Percentiles rank a stretch among this genome's conserved stretches.
Evolutionary conservation across 2,329 filamentous ascomycete genomes (phyloP).

Genomic region (Fonsecaea erecta): DNA sequence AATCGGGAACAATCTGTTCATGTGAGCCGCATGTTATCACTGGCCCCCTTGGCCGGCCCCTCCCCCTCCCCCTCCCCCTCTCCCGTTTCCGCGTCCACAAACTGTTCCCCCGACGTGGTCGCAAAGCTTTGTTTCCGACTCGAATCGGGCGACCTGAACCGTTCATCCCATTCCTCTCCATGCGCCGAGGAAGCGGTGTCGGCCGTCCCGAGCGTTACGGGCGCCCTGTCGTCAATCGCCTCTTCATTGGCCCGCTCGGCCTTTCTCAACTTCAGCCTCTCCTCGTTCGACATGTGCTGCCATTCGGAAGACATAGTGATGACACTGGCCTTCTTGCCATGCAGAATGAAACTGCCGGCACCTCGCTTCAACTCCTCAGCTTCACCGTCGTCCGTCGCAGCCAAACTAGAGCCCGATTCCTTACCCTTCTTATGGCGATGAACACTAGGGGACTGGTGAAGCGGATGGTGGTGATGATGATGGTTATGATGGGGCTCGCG

Average conservation of each 20-base stretch:
- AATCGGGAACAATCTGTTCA: neutral
- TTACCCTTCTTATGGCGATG: conserved; percentile 77
- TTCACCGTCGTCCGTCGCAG: conserved; percentile 59
- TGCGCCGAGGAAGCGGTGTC: conserved; percentile 12
- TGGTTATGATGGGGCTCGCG: conserved; percentile 63
- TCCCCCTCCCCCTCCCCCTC: conserved; percentile 13
- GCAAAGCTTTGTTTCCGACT: conserved; percentile 29
- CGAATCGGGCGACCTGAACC: conserved; percentile 19
- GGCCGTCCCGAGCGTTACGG: conserved; percentile 14
- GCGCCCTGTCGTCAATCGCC: neutral
- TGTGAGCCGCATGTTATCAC: neutral
- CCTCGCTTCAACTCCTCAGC: conserved; percentile 75
- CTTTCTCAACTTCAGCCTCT: conserved; percentile 69
- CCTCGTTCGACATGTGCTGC: conserved; percentile 75
- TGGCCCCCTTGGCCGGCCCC: neutral
- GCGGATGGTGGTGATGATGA: conserved; percentile 55
- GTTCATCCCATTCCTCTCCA: conserved; percentile 17
- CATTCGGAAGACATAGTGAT: conserved; percentile 96
- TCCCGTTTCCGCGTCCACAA: conserved; percentile 33
- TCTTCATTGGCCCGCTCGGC: conserved; percentile 17
- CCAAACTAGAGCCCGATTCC: conserved; percentile 68
- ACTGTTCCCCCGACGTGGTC: conserved; percentile 29
- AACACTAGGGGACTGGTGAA: conserved; percentile 58
- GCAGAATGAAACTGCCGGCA: conserved; percentile 89
- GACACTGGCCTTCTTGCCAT: conserved; percentile 96